A percentile compares a stretch with the other conserved stretches of the same genome.
Evolutionary conservation across 345 rosid genomes (phyloP).

Genomic region (Gossypioides kirkii): DNA sequence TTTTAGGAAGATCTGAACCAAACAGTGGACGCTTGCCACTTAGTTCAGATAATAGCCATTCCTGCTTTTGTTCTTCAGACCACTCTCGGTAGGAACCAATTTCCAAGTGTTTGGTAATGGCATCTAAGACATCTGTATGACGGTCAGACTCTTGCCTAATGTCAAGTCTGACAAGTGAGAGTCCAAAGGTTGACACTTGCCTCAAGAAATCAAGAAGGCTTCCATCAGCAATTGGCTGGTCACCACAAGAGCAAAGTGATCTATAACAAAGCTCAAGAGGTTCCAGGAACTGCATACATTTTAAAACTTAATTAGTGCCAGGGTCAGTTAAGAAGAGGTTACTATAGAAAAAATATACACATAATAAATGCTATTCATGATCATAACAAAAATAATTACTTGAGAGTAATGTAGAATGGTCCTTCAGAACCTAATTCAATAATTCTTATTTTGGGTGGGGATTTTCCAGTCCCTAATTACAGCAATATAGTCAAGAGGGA

Average conservation of each 20-base stretch:
- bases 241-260: conserved; percentile 88
- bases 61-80: conserved; percentile 79
- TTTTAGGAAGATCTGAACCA: conserved; percentile 90
- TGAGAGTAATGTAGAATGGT: too few species aligned
- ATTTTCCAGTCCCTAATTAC: neutral
- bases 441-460: neutral
- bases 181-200: conserved; percentile 97
- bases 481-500: neutral
- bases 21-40: conserved; percentile 87
- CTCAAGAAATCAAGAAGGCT: conserved; percentile 97
- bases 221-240: conserved; percentile 91
- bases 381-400: neutral
- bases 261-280: conserved; percentile 96
- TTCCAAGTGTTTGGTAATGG: conserved; percentile 77
- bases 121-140: conserved; percentile 94
- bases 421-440: neutral
- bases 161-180: conserved; percentile 89
- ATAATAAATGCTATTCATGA: neutral
- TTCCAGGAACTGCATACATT: conserved; percentile 65
- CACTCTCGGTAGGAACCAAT: conserved; percentile 84
- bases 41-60: conserved; percentile 90
- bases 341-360: neutral
- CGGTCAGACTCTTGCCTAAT: conserved; percentile 96
- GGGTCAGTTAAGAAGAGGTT: neutral
- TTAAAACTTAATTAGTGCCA: conserved; percentile 15